Percentiles rank a stretch among this genome's conserved stretches.
Conservation (phyloP, 108 stramenopile genomes). For the Schizochytrium sp. region DNA sequence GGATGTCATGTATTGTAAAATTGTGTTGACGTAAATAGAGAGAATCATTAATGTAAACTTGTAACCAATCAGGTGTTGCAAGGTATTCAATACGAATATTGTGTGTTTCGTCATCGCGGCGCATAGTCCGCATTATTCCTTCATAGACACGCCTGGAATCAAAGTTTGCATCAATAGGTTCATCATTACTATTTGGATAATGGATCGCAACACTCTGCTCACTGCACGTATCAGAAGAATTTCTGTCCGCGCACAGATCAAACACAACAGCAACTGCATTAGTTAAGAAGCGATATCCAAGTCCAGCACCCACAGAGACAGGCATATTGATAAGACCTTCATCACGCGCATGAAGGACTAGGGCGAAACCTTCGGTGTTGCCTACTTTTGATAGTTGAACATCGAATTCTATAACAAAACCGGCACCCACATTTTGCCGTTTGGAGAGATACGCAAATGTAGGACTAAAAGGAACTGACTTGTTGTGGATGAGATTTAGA, state of each 20-base stretch:
- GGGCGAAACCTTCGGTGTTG: not conserved
- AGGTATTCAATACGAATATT: constrained; percentile 41
- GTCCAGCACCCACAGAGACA: not conserved
- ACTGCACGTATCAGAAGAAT: not conserved
- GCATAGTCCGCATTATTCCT: not conserved
- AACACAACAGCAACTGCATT: constrained; percentile 29
- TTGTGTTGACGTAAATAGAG: constrained; percentile 29
- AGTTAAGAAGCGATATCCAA: constrained; percentile 13
- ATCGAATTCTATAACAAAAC: constrained; percentile 26
- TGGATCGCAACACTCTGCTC: constrained; percentile 2
- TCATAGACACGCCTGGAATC: not conserved
- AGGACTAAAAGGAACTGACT: not conserved
- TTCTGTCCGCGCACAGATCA: constrained; percentile 16
- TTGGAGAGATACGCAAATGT: not conserved
- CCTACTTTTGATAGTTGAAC: not conserved
- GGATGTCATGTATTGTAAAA: not conserved
- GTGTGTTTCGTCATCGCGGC: constrained; percentile 18
- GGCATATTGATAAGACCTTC: constrained; percentile 43
- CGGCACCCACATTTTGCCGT: constrained; percentile 27
- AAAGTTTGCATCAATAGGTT: not conserved
- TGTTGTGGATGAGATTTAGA: not conserved
- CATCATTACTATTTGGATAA: not conserved
- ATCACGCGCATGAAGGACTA: constrained; percentile 19
- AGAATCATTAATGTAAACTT: constrained; percentile 41
- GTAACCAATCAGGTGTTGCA: constrained; percentile 8